Evolutionary conservation across 1,284 basidiomycete genomes (phyloP).

Genomic region (Ustilago sp.): DNA sequence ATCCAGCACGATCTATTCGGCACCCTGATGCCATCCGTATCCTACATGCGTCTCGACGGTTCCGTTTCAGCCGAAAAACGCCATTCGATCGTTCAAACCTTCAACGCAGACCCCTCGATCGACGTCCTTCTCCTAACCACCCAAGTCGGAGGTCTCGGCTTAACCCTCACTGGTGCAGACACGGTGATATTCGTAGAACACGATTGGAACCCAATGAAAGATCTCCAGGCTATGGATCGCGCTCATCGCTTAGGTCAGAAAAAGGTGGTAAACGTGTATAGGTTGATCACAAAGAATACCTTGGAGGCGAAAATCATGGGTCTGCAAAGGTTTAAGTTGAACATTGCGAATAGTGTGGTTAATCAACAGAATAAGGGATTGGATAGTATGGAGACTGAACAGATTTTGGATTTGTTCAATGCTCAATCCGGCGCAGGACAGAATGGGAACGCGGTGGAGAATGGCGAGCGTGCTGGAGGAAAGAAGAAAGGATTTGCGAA

Average conservation of each 20-base stretch:
- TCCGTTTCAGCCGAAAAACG: slow-evolving; percentile 63
- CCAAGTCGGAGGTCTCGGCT: slow-evolving; percentile 92
- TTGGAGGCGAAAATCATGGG: slow-evolving; percentile 99
- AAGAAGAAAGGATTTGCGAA: slow-evolving; percentile 46
- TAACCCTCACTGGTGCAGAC: slow-evolving; percentile 97
- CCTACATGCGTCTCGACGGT: slow-evolving; percentile 96
- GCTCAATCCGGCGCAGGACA: slow-evolving; percentile 13
- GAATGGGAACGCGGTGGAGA: slow-evolving; percentile 3
- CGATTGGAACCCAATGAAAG: slow-evolving; percentile 99
- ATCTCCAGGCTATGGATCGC: slow-evolving; percentile 98
- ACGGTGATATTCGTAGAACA: slow-evolving; percentile 99
- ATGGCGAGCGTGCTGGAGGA: slow-evolving; percentile 4
- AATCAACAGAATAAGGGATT: slow-evolving; percentile 96
- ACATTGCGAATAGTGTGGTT: slow-evolving; percentile 95
- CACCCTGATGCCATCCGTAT: slow-evolving; percentile 90
- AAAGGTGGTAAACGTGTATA: slow-evolving; percentile 98
- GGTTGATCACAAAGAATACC: slow-evolving; percentile 95
- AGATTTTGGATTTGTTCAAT: slow-evolving; percentile 92
- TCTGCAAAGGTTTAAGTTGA: slow-evolving; percentile 94
- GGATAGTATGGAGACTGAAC: slow-evolving; percentile 94
- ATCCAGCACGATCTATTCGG: slow-evolving; percentile 95
- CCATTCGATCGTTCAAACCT: slow-evolving; percentile 86
- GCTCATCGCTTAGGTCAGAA: slow-evolving; percentile 98
- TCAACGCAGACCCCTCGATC: slow-evolving; percentile 97
- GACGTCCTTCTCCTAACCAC: slow-evolving; percentile 96